A percentile compares a stretch with the other conserved stretches of the same genome.
Evolutionary conservation across 768 basidiomycete genomes (phyloP).

Genomic region (Heimioporus sp.): DNA sequence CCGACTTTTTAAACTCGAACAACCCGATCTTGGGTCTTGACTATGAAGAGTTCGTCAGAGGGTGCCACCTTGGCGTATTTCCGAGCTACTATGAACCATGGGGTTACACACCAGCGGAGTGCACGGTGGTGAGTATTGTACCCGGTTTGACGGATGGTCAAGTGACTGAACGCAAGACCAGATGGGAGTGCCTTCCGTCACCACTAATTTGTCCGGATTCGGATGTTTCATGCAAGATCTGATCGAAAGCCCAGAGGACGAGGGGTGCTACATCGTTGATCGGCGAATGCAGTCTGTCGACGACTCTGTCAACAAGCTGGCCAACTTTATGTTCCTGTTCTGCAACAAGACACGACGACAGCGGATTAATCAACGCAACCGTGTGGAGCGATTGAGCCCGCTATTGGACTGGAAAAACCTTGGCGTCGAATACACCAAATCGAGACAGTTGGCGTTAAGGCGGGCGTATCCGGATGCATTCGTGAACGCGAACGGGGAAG

Average conservation of each 20-base stretch:
- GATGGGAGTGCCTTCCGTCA: conserved; percentile 98
- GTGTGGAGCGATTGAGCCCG: conserved; percentile 91
- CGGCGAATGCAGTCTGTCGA: conserved; percentile 86
- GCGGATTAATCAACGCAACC: conserved; percentile 97
- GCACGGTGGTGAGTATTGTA: conserved; percentile 79
- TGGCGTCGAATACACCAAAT: conserved; percentile 96
- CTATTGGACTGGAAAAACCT: conserved; percentile 98
- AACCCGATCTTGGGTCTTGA: conserved; percentile 97
- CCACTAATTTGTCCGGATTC: conserved; percentile 97
- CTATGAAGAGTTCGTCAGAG: conserved; percentile 98
- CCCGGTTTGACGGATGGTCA: not conserved
- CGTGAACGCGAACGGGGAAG: conserved; percentile 53
- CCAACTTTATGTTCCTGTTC: conserved; percentile 74
- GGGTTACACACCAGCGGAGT: conserved; percentile 97
- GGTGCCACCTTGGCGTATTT: conserved; percentile 98
- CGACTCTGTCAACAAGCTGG: conserved; percentile 84
- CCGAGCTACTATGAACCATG: conserved; percentile 97
- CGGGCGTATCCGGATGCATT: conserved; percentile 96
- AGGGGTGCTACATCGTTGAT: conserved; percentile 97
- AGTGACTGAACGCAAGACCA: conserved; percentile 27
- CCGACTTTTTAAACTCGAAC: conserved; percentile 96
- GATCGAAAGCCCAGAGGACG: conserved; percentile 90
- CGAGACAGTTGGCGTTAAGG: conserved; percentile 85
- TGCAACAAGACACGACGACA: conserved; percentile 86
- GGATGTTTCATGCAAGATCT: conserved; percentile 99